Evolutionary conservation across 352 stramenopile genomes (phyloP), one percentile per base, ranked within the genome.

Genomic region (Phytopythium cucurbitacearum): DNA sequence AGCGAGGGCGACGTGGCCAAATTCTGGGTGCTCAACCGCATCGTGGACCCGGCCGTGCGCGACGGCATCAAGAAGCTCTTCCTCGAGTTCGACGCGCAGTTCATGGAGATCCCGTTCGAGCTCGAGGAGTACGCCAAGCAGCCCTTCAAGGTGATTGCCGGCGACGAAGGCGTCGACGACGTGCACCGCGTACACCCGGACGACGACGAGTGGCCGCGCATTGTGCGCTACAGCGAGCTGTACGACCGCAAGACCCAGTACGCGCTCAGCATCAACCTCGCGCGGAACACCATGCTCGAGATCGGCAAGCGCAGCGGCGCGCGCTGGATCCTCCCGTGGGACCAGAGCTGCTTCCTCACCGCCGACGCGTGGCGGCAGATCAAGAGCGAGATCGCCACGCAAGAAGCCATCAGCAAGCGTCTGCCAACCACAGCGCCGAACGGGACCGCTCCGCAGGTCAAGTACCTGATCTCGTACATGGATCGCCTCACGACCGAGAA

Each of bases 391-490:
- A 37, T 73, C 21, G 48, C 62, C n/a, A 48, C 45, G 4, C 57
- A 63, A 1, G 21, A 60, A 8, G 35, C 40, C 40, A 37, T 50
- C 40, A 13, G 37, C 11, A 11, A 41, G 47, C 40, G 34, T 7
- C 28, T 54, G 39, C 21, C 38, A 4, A 43, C 59, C 5, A 39
- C 38, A 11, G 61, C 68, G 32, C 32, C 56, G 47, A 40, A 34
- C 45, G 33, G 46, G n/a, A 11, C 38, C 3, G 42, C 59, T 16
- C 39, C 52, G 2, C 51, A 61, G 40, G 51, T 64, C 54, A 85
- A 85, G 57, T 85, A 85, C 55, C 71, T 82, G 13, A 34, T 82
- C 8, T 65, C 69, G 5, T 80, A 67, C 48, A 82, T 85, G 71
- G 69, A 85, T 40, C 69, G 74, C 6, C 51, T 82, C 34, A 59